Conservation (phyloP, 2,329 filamentous ascomycete species). For the Neofusicoccum parvum region DNA sequence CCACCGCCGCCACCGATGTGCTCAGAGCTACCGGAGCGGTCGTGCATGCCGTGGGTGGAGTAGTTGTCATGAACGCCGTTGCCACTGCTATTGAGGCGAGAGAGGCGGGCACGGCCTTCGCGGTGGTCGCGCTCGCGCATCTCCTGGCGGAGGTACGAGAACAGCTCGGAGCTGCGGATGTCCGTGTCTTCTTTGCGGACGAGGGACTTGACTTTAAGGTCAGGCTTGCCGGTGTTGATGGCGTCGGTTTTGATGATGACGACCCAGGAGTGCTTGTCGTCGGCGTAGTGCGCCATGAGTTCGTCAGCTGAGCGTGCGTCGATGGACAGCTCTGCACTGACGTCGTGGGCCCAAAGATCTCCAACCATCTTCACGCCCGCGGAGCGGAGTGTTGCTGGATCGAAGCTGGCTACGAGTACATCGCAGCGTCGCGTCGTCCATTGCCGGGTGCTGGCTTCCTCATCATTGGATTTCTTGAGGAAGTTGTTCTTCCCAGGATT, state of each 20-base stretch:
- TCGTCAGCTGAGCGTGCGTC: slow-evolving; percentile 81
- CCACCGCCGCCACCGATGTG: background rate
- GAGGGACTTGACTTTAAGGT: slow-evolving; percentile 76
- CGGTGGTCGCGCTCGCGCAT: slow-evolving; percentile 75
- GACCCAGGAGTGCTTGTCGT: slow-evolving; percentile 81
- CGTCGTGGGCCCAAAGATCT: slow-evolving; percentile 77
- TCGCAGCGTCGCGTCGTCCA: slow-evolving; percentile 66
- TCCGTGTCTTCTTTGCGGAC: slow-evolving; percentile 76
- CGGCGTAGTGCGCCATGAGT: slow-evolving; percentile 72
- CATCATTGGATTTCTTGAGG: slow-evolving; percentile 70
- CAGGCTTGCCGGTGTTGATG: slow-evolving; percentile 52
- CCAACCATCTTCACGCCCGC: slow-evolving; percentile 76
- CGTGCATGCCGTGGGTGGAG: background rate
- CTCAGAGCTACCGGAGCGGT: background rate
- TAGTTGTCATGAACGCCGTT: slow-evolving; percentile 8
- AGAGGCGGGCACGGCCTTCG: slow-evolving; percentile 45
- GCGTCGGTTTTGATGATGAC: slow-evolving; percentile 81
- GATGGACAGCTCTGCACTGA: slow-evolving; percentile 84
- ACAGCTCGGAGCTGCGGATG: slow-evolving; percentile 69
- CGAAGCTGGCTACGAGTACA: slow-evolving; percentile 86
- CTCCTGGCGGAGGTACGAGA: slow-evolving; percentile 79
- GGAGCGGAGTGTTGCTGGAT: slow-evolving; percentile 72
- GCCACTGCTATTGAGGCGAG: slow-evolving; percentile 36
- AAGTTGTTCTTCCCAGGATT: slow-evolving; percentile 52
- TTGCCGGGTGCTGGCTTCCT: slow-evolving; percentile 44